Conservation (phyloP, 495 filamentous ascomycete genomes). For the Neurospora sp. region DNA sequence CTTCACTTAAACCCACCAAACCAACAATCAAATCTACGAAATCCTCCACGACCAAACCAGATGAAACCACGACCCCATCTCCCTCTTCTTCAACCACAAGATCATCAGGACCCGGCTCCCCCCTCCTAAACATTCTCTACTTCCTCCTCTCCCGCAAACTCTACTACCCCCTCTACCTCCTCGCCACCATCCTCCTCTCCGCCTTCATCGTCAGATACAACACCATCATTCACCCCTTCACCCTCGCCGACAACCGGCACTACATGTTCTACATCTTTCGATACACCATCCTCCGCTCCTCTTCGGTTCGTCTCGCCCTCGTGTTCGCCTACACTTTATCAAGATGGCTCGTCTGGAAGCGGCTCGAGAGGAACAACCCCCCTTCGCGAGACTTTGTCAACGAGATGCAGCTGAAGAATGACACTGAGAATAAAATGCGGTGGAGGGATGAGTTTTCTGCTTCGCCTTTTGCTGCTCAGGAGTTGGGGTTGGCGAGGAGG, state of each 20-base stretch:
- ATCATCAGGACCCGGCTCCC: neutral
- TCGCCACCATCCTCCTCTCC: conserved; percentile 21
- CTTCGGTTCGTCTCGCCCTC: conserved; percentile 54
- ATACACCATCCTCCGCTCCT: conserved; percentile 58
- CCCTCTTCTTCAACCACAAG: neutral
- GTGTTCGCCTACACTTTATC: conserved; percentile 44
- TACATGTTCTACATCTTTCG: conserved; percentile 96
- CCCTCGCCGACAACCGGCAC: conserved; percentile 90
- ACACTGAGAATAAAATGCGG: neutral
- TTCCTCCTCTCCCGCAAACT: conserved; percentile 8
- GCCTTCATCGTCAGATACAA: conserved; percentile 58
- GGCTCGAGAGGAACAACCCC: conserved; percentile 12
- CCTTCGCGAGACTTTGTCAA: neutral
- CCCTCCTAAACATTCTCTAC: neutral
- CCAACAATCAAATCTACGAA: neutral
- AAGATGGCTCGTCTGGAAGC: conserved; percentile 53
- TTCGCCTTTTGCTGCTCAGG: neutral
- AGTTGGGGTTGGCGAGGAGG: neutral
- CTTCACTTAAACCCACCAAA: neutral
- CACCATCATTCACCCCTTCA: conserved; percentile 92
- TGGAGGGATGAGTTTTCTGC: neutral
- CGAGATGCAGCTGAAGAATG: neutral
- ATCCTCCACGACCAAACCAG: neutral
- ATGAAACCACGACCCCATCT: neutral
- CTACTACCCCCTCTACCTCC: conserved; percentile 13